Conservation (phyloP, 768 basidiomycete species). For the Lactarius tabidus region DNA sequence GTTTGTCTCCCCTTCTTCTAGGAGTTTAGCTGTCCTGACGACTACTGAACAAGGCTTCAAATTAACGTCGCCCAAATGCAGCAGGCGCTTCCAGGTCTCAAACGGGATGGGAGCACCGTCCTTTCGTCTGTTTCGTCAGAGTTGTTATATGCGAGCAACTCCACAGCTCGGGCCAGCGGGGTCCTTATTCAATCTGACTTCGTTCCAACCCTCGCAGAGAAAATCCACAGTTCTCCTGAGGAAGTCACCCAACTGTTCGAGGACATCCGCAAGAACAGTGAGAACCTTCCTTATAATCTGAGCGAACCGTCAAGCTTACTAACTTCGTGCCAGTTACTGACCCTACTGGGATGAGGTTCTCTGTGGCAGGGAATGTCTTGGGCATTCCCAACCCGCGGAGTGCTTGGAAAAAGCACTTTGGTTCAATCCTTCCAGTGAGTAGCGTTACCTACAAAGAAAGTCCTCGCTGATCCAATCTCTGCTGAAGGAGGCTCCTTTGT, state of each 20-base stretch:
- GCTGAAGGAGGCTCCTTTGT: constrained; percentile 50
- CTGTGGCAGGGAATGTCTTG: constrained; percentile 85
- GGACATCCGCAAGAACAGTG: constrained; percentile 63
- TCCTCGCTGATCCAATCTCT: constrained; percentile 2
- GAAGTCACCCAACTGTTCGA: constrained; percentile 71
- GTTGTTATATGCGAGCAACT: constrained; percentile 62
- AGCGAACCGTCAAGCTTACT: not conserved
- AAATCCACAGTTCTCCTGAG: constrained; percentile 69
- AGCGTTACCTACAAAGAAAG: not conserved
- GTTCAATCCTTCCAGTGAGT: constrained; percentile 52
- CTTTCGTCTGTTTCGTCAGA: constrained; percentile 66
- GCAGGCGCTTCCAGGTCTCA: constrained; percentile 86
- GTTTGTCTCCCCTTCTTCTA: constrained; percentile 35
- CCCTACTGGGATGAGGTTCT: constrained; percentile 80
- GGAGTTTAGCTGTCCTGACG: not conserved
- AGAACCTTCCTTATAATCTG: constrained; percentile 32
- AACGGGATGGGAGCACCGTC: constrained; percentile 83
- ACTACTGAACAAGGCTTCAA: constrained; percentile 53
- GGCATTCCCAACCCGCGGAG: constrained; percentile 65
- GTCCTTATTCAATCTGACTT: constrained; percentile 76
- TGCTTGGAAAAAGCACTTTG: constrained; percentile 71
- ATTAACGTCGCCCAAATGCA: constrained; percentile 84
- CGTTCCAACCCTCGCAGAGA: constrained; percentile 66
- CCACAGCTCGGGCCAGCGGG: constrained; percentile 62
- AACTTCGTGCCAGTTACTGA: constrained; percentile 58